Conservation (phyloP, 139 green algal genomes). For the Coccomyxa sp. region DNA sequence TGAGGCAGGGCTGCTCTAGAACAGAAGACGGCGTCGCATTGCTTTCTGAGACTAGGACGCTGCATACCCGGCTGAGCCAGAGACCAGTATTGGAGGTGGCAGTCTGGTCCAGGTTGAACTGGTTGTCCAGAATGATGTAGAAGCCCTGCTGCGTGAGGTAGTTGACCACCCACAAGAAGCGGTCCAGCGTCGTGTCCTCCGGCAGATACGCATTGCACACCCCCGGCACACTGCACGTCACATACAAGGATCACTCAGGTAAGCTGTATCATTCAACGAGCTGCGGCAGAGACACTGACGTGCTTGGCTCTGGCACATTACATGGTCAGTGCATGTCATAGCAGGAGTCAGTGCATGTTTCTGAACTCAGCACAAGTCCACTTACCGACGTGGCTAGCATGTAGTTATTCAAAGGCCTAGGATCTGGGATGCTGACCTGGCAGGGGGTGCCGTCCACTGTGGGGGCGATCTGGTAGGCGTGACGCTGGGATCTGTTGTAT, state of each 20-base stretch:
- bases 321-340: too few species aligned
- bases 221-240: neutral
- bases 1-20: too few species aligned
- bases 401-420: too few species aligned
- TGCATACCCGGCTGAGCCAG: conserved; percentile 17
- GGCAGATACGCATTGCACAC: conserved; percentile 34
- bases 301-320: too few species aligned
- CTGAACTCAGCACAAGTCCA: too few species aligned
- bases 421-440: too few species aligned
- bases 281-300: too few species aligned
- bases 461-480: neutral
- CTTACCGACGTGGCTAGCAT: too few species aligned
- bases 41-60: too few species aligned
- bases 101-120: conserved; percentile 25
- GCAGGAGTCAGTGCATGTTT: too few species aligned
- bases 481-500: neutral
- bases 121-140: conserved; percentile 43
- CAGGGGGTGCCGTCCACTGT: neutral
- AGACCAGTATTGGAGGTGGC: neutral
- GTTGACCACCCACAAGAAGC: conserved; percentile 40
- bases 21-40: too few species aligned
- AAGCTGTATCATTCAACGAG: too few species aligned
- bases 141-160: conserved; percentile 38
- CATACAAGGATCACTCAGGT: neutral
- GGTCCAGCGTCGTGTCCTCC: conserved; percentile 23